These are phyloP conservation scores for Gynostemma pentaphyllum DNA, from an alignment of 306 rosid genomes.

Conservation along the genomic window DNA sequence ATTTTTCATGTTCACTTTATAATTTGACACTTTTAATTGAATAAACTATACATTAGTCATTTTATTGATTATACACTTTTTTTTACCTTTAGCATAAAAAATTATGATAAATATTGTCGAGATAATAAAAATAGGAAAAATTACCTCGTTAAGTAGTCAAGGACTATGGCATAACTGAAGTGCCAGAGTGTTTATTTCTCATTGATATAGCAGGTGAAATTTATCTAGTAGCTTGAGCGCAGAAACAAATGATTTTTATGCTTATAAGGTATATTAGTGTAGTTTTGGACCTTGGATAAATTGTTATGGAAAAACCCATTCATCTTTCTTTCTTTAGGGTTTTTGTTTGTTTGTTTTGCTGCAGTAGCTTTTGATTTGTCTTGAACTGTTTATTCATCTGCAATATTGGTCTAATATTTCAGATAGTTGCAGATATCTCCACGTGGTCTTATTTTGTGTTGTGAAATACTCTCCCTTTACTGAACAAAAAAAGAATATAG, in stretches of 20 bases:
- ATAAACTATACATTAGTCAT: background rate
- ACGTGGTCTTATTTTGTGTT: background rate
- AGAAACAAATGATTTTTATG: background rate
- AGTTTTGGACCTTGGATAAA: background rate
- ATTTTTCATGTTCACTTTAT: background rate
- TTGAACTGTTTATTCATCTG: background rate
- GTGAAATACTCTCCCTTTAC: background rate
- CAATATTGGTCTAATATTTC: background rate
- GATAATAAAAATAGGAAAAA: too few relatives aligned
- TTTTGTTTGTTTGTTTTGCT: background rate
- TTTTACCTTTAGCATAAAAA: too few relatives aligned
- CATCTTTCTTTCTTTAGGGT: too few relatives aligned
- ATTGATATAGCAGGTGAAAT: background rate
- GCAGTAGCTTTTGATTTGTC: background rate
- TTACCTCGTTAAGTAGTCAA: background rate
- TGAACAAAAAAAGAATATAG: background rate
- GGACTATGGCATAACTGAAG: background rate
- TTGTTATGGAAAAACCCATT: background rate
- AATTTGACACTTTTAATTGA: too few relatives aligned
- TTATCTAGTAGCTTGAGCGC: background rate
- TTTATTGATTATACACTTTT: background rate
- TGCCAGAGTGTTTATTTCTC: slow-evolving; percentile 1
- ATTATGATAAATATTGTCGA: too few relatives aligned
- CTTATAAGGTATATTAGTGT: background rate
- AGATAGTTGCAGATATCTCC: background rate